Percentiles rank a stretch among this genome's conserved stretches.
Conservation (phyloP, 768 basidiomycete species). For the Lactarius deliciosus region DNA sequence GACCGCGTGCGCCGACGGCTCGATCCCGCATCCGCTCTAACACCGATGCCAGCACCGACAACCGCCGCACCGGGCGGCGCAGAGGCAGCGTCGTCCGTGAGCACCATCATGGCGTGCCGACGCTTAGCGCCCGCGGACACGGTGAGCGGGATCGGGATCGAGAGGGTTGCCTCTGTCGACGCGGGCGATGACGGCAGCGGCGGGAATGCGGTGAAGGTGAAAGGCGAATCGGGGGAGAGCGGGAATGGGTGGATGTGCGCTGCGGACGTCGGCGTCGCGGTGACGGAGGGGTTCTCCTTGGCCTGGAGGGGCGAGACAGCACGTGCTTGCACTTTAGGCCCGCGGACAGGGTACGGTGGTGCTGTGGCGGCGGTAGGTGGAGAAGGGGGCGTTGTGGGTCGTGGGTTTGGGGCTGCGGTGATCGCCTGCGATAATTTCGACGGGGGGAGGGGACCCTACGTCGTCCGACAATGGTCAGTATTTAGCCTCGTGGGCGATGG, state of each 20-base stretch:
- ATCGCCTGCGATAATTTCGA: slow-evolving; percentile 31
- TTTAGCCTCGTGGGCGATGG: background rate
- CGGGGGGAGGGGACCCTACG: slow-evolving; percentile 41
- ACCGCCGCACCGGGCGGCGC: slow-evolving; percentile 38
- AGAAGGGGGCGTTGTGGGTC: slow-evolving; percentile 35
- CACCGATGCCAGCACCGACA: slow-evolving; percentile 33
- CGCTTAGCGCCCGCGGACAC: slow-evolving; percentile 65
- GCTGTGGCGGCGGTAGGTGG: slow-evolving; percentile 30
- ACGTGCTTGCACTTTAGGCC: slow-evolving; percentile 29
- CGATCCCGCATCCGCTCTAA: slow-evolving; percentile 34
- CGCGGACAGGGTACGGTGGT: slow-evolving; percentile 23
- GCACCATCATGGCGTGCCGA: slow-evolving; percentile 77
- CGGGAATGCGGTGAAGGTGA: slow-evolving; percentile 36
- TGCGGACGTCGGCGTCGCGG: slow-evolving; percentile 2
- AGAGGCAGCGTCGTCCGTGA: slow-evolving; percentile 54
- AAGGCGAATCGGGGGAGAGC: slow-evolving; percentile 20
- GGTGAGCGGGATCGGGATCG: slow-evolving; percentile 18
- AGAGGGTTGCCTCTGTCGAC: slow-evolving; percentile 31
- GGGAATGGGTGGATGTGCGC: slow-evolving; percentile 24
- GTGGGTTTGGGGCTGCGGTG: slow-evolving; percentile 21
- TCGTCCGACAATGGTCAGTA: slow-evolving; percentile 28
- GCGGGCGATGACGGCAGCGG: slow-evolving; percentile 30
- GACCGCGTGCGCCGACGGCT: slow-evolving; percentile 59
- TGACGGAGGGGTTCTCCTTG: slow-evolving; percentile 22
- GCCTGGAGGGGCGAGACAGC: slow-evolving; percentile 17